phyloP scores from a whole-genome alignment of 306 rosid species.

The Ceratonia siliqua region DNA sequence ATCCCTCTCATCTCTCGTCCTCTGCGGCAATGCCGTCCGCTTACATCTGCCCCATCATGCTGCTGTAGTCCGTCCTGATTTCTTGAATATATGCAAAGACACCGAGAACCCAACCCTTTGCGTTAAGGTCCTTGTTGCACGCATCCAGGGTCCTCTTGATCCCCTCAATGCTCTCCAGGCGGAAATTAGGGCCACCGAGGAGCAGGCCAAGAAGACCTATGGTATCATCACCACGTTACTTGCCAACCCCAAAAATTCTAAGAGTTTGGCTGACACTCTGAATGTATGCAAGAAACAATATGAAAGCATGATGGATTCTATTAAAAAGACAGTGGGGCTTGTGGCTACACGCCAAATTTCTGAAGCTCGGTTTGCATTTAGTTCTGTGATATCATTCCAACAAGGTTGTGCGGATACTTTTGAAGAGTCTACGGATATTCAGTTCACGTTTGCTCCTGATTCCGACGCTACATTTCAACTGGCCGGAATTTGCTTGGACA shows the following conservation, averaged over 20 bases:
- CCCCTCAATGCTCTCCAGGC: too few species aligned
- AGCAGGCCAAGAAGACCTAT: background rate
- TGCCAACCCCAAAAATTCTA: background rate
- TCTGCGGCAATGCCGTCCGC: background rate
- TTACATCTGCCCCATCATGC: background rate
- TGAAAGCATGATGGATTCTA: background rate
- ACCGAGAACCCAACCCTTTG: too few species aligned
- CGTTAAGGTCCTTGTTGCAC: too few species aligned
- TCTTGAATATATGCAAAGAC: too few species aligned
- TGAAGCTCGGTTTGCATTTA: background rate
- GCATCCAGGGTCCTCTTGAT: too few species aligned
- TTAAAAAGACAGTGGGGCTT: background rate
- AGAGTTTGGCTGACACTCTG: background rate
- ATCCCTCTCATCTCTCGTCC: slow-evolving; percentile 32
- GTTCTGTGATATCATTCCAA: background rate
- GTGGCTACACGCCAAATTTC: background rate
- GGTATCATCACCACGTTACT: background rate
- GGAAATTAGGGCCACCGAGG: too few species aligned
- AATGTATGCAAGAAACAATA: slow-evolving; percentile 8
- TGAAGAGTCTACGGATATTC: background rate
- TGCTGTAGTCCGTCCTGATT: too few species aligned
- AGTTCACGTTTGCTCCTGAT: background rate
- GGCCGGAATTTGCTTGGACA: slow-evolving; percentile 27
- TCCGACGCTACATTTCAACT: background rate
- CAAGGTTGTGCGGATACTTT: slow-evolving; percentile 18